These are phyloP conservation scores for Hirsutella minnesotensis DNA, from an alignment of 2,329 filamentous ascomycete genomes.

Conservation along the genomic window DNA sequence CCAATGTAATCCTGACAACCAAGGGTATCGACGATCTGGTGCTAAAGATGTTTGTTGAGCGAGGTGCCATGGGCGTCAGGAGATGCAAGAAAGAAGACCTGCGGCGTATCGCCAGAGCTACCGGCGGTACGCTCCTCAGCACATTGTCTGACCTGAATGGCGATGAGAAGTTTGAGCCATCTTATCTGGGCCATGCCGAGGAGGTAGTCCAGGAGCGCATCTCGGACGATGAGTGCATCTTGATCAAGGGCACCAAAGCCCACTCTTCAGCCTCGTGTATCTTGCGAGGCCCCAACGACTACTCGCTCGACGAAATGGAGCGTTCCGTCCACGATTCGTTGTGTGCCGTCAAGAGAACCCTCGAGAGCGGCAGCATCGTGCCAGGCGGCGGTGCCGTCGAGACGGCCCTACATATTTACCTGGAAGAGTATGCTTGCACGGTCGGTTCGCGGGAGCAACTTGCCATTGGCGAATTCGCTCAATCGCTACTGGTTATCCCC, in stretches of 20 bases:
- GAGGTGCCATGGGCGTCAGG: slow-evolving; percentile 87
- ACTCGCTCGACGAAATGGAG: slow-evolving; percentile 97
- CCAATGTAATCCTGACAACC: slow-evolving; percentile 91
- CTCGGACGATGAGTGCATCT: slow-evolving; percentile 95
- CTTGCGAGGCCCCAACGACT: slow-evolving; percentile 90
- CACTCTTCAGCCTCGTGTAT: slow-evolving; percentile 94
- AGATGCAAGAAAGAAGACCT: slow-evolving; percentile 98
- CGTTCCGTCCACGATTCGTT: slow-evolving; percentile 94
- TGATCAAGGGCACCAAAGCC: slow-evolving; percentile 90
- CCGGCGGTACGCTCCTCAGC: slow-evolving; percentile 84
- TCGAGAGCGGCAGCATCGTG: slow-evolving; percentile 94
- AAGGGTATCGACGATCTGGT: slow-evolving; percentile 97
- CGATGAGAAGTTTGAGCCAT: slow-evolving; percentile 90
- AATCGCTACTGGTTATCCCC: slow-evolving; percentile 85
- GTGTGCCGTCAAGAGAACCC: slow-evolving; percentile 90
- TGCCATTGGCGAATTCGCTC: slow-evolving; percentile 93
- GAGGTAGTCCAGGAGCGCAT: slow-evolving; percentile 98
- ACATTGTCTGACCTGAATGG: slow-evolving; percentile 93
- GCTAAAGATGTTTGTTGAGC: slow-evolving; percentile 88
- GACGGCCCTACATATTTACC: slow-evolving; percentile 97
- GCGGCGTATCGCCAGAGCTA: slow-evolving; percentile 88
- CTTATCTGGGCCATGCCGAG: slow-evolving; percentile 80
- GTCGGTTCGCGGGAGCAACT: slow-evolving; percentile 95
- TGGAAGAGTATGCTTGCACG: slow-evolving; percentile 96
- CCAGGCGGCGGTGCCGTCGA: slow-evolving; percentile 94